Evolutionary conservation across 2,329 filamentous ascomycete genomes (phyloP), one percentile per base, ranked within the genome.

Genomic region (Fusarium coicis): DNA sequence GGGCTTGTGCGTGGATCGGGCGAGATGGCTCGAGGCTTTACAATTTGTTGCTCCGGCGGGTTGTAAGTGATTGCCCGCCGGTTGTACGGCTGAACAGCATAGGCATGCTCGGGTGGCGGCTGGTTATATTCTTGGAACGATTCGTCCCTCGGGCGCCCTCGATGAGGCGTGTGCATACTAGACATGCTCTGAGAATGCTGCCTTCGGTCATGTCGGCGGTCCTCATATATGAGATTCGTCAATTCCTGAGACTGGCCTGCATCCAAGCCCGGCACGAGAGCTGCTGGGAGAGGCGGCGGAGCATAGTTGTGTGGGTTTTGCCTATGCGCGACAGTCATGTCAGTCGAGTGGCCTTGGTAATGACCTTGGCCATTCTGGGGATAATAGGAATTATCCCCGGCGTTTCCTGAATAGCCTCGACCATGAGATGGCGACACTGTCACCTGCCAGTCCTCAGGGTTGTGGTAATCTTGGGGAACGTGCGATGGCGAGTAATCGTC

Each of bases 251-350:
- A 85, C 40, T 90, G 81, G 23, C 78, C 79, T 7, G 88, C 87
- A 68, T 92, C 89, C 32, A 90, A 83, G 7, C 89, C 90, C n/a
- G 90, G 87, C 12, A 92, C 86, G 28, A 92, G 81, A 7, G 89
- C 88, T 4, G 88, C 79, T 9, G 90, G 90, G 4, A 91, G 82
- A 8, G 84, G 78, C 3, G 87, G 85, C 26, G 87, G 71, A 8
- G 78, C 81, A 76, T 88, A 87, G 44, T 79, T 79, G 30, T 78
- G 75, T 19, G 81, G 74, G 39, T 68, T 77, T 10, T 81, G 80
- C 36, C 76, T 73, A 44, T 79, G 77, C 8, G 69, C 76, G 37
- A 81, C 80, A 11, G 85, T 83, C 40, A 82, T 63, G 30, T 86
- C 85, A 58, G 74, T 78, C 8, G 78, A 78, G 36, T 80, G 78